Base-by-base conservation (phyloP, 176 grass and related monocot species). In the Oryza longistaminata region DNA sequence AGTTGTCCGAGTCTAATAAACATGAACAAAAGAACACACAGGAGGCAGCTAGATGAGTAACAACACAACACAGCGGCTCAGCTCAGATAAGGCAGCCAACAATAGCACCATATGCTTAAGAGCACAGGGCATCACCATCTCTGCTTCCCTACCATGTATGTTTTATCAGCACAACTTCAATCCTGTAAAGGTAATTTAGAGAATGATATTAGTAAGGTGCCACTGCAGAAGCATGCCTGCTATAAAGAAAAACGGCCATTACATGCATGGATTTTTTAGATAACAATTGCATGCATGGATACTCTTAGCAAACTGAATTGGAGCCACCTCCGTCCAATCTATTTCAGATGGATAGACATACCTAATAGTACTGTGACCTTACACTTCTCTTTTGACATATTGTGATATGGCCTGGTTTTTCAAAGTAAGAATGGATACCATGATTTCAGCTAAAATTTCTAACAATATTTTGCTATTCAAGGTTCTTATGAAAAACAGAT, bases 151-250 rank as follows among this genome's bases (percentile, higher is more conserved):
- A 35, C 11, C 19, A 24, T 74, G 68, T 34, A 40, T 79, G 80
- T 74, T 74, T 74, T 25, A 22, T 48, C 40, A 68, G 62, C 80
- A 79, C 16, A 49, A 49, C 69, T 40, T 83, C 60, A 87, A 7
- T 83, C 88, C 88, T 90, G 88, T 11, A 87, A 79, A 17, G 21
- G 52, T 31, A 22, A 19, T 79, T 69, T 16, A 90, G 5, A 62
- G 3, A 33, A 19, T 31, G 11, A 52, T 3, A 45, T 83, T 50
- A 79, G 49, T 27, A 73, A 74, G 34, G 34, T 4, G 19, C 43
- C 19, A 86, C 3, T 7, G 9, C 9, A 39, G 27, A 48, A 50
- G 29, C 73, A 66, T 24, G n/a, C 5, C 26, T 37, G 5, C 29
- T 45, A 61, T 39, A 46, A 60, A 10, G 5, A 22, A 62, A 62